A percentile compares a stretch with the other conserved stretches of the same genome.
phyloP scores from a whole-genome alignment of 202 grass and related monocot species.

The Schoenoplectus triqueter region DNA sequence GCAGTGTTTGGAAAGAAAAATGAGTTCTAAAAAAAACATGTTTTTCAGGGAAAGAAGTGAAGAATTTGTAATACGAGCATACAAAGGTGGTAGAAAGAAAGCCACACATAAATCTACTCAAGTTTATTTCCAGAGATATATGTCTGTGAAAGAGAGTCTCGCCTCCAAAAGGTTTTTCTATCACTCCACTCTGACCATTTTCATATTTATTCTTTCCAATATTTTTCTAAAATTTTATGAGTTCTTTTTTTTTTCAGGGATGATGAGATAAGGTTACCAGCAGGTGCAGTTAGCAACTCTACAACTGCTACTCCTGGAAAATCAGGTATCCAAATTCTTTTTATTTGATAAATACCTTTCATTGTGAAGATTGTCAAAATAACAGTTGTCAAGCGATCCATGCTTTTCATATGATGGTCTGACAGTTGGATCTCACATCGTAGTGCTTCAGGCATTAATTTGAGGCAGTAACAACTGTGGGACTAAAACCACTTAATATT shows the following conservation, averaged over 20 bases:
- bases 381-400: no score
- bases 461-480: not conserved
- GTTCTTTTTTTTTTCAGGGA: slow-evolving; percentile 17
- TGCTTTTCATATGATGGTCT: not conserved
- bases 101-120: slow-evolving; percentile 82
- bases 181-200: slow-evolving; percentile 17
- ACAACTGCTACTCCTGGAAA: slow-evolving; percentile 34
- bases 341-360: not conserved
- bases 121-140: slow-evolving; percentile 73
- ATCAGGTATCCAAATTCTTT: slow-evolving; percentile 29
- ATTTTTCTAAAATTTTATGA: not conserved
- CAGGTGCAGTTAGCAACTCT: slow-evolving; percentile 27
- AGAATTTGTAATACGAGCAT: slow-evolving; percentile 97
- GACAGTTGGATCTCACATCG: not conserved
- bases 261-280: slow-evolving; percentile 21
- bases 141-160: slow-evolving; percentile 80
- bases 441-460: not conserved
- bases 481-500: not conserved
- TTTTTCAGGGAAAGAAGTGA: slow-evolving; percentile 85
- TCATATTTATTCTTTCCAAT: slow-evolving; percentile 17
- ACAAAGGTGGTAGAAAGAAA: slow-evolving; percentile 86
- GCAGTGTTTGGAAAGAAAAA: slow-evolving; percentile 19
- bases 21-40: slow-evolving; percentile 44
- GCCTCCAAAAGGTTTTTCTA: slow-evolving; percentile 60
- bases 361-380: not conserved